phyloP scores from a whole-genome alignment of 2,329 filamentous ascomycete species.

The Alternaria infectoria region DNA sequence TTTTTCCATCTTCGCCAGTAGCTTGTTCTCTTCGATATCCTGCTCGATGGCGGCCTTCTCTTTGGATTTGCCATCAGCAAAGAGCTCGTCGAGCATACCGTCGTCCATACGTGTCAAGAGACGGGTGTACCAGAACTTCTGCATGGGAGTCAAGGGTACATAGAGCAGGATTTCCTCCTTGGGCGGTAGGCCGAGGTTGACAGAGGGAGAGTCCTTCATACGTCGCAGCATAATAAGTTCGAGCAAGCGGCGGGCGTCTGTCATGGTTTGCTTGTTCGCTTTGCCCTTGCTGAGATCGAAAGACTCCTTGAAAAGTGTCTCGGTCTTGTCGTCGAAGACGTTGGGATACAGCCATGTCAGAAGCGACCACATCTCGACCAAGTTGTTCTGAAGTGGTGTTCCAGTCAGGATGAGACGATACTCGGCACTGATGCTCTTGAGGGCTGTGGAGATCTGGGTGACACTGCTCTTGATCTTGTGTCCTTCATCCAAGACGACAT shows the following conservation, averaged over 20 bases:
- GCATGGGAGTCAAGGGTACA: conserved; percentile 64
- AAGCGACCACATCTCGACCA: conserved; percentile 64
- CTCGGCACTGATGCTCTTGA: conserved; percentile 55
- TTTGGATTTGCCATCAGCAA: conserved; percentile 56
- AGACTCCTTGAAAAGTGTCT: conserved; percentile 59
- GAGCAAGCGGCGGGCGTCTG: conserved; percentile 59
- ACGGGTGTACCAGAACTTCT: conserved; percentile 64
- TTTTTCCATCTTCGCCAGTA: conserved; percentile 42
- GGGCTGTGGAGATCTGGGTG: conserved; percentile 51
- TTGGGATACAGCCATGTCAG: conserved; percentile 65
- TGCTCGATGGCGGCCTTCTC: conserved; percentile 48
- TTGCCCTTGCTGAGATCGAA: conserved; percentile 64
- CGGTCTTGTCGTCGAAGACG: conserved; percentile 61
- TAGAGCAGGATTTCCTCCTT: conserved; percentile 65
- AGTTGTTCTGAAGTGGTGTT: conserved; percentile 66
- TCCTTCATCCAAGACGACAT: conserved; percentile 99
- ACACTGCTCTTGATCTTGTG: conserved; percentile 94
- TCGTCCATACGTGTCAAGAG: conserved; percentile 63
- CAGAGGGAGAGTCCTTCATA: conserved; percentile 62
- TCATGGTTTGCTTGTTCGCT: conserved; percentile 60
- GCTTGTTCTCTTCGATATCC: conserved; percentile 46
- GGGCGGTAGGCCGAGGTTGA: conserved; percentile 62
- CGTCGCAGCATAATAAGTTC: conserved; percentile 65
- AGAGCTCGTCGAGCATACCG: conserved; percentile 60
- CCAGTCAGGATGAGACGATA: conserved; percentile 60